Base-by-base conservation (phyloP, 2,329 filamentous ascomycete genomes). In the Colletotrichum eremochloae region DNA sequence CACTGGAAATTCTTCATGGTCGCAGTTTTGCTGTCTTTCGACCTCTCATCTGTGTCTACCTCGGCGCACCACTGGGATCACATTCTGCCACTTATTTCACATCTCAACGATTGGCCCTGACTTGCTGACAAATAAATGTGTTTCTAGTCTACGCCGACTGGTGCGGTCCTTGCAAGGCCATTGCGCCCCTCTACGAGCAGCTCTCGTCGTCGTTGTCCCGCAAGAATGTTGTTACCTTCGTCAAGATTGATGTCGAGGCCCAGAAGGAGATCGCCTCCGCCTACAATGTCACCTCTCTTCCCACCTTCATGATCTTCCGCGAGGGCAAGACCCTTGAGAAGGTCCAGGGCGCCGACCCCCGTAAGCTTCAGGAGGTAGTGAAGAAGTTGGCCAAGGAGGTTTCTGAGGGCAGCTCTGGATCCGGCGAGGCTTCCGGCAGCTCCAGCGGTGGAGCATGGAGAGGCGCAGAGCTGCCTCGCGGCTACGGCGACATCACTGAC, bases 251-350 rank as follows among this genome's bases (percentile, higher is more conserved):
- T 86, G 92, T 90, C 73, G 94, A 97, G 76, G 82, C 87, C 63
- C 93, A 96, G 80, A 86, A 90, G 78, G 90, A 94, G 48, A 89
- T 98, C 74, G 90, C 93, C 20, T 80, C 88, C 72, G 89, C 91
- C 76, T 96, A 97, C 84, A 86, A 86, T 75, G 87, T 98, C 78
- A 91, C 90, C 29, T 89, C 90, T 82, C 91, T 96, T 79, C 96
- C 96, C 11, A 97, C 95, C n/a, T 97, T 98, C 82, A 89, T 98
- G 79, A 88, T 98, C 78, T 97, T 94, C 85, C 92, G 92, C 77
- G 88, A 92, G 79, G 92, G 91, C 76, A 86, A 90, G 74, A 84
- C 91, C 68, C 87, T 90, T 58, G 88, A 92, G 64, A 92, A 90
- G 77, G 89, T 96, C 72, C 87, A 89, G 79, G 95, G 95, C 56